Base-by-base conservation (phyloP, 148 eudicot species). In the Pouteria glomerata region DNA sequence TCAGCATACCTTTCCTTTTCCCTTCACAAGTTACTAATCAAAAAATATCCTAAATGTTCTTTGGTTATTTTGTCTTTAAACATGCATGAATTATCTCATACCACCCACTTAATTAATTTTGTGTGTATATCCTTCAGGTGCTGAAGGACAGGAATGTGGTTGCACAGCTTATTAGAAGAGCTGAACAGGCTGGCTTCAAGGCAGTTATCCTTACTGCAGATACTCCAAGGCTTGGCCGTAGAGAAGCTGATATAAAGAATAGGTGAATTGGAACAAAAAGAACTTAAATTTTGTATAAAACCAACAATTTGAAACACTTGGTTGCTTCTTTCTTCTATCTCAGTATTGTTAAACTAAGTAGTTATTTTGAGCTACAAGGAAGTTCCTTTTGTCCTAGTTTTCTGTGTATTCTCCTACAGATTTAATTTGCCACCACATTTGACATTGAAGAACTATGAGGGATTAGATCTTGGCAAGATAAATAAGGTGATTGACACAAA, bases 231-330 rank as follows among this genome's bases (percentile, higher is more conserved):
- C 83, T 95, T 4, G 97, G 99, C 37, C 86, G 97, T 69, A 85
- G 99, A 66, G 99, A 95, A 80, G 89, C 97, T 72, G 97, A 95
- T 84, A 91, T 95, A 16, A 95, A 88, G 84, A 95, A 95, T 82
- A 95, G 97, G 97, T 89, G 66, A 57, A 78, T 14, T 63, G 50
- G 29, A 21, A 34, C 19, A 68, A 33, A 51, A 6, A 39, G 0
- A 39, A 21, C 12, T 39, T 31, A 13, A 34, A 34, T 52, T 68
- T 12, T 3, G 44, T 34, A 33, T 1, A 57, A 57, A 26, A 26
- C 16, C 34, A 57, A 11, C 34, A 10, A 53, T 44, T 45, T 48
- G 1, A 27, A 47, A 30, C 12, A 29, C 16, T 18, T 30, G 39
- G 41, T 71, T 31, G 8, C 18, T 16, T 45, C 53, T 71, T 30